Evolutionary conservation across 495 filamentous ascomycete genomes (phyloP).

Genomic region (Penicillium odoratum): DNA sequence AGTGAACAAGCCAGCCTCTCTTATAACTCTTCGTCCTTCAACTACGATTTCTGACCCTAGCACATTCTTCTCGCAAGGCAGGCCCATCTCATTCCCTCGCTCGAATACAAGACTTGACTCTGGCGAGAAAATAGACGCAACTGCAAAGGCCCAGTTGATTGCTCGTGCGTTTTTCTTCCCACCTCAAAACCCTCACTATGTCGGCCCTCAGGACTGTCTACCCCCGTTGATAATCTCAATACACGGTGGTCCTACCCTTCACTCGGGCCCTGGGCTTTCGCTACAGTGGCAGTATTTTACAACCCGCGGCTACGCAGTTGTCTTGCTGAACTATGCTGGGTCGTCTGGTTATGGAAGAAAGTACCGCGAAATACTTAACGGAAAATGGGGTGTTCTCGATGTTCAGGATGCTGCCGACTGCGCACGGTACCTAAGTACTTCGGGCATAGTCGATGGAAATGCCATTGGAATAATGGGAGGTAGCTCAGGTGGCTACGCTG

Average conservation of each 20-base stretch:
- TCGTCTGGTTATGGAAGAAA: constrained; percentile 41
- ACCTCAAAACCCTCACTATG: constrained; percentile 38
- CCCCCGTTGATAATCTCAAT: constrained; percentile 44
- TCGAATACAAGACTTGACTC: neutral
- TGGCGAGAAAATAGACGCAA: neutral
- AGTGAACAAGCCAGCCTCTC: neutral
- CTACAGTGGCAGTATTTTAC: constrained; percentile 44
- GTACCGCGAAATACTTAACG: constrained; percentile 38
- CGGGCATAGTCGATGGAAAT: constrained; percentile 27
- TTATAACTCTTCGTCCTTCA: neutral
- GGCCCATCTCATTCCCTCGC: neutral
- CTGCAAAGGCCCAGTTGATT: neutral
- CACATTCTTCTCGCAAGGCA: constrained; percentile 1
- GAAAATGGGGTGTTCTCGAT: constrained; percentile 34
- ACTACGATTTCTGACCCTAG: neutral
- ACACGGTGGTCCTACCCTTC: constrained; percentile 48
- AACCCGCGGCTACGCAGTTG: constrained; percentile 45
- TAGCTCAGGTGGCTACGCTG: constrained; percentile 45
- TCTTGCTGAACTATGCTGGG: constrained; percentile 44
- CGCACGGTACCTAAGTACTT: constrained; percentile 31
- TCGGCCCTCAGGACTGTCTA: constrained; percentile 23
- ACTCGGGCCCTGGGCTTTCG: constrained; percentile 32
- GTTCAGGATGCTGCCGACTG: constrained; percentile 32
- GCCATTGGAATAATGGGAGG: constrained; percentile 41
- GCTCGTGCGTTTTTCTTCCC: constrained; percentile 39